Percentiles rank a stretch among this genome's conserved stretches.
Conservation (phyloP, 2,329 filamentous ascomycete species). For the Herpomyces periplanetae region DNA sequence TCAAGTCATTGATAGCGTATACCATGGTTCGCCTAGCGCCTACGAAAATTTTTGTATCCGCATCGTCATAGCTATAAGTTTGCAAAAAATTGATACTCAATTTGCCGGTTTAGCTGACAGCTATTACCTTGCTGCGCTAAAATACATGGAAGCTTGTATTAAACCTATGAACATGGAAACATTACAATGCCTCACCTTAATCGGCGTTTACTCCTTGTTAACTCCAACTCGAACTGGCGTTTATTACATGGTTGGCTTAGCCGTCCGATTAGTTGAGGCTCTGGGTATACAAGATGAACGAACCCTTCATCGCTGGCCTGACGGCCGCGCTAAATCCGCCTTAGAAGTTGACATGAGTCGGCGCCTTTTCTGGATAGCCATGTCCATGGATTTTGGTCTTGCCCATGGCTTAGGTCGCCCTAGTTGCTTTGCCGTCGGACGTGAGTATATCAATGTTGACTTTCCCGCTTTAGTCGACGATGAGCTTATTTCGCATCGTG, state of each 20-base stretch:
- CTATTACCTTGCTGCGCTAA: conserved; percentile 66
- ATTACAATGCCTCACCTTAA: conserved; percentile 49
- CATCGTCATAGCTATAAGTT: conserved; percentile 71
- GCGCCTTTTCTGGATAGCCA: conserved; percentile 50
- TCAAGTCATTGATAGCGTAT: conserved; percentile 38
- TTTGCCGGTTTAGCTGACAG: conserved; percentile 82
- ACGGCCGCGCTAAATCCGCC: conserved; percentile 19
- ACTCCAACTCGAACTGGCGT: conserved; percentile 70
- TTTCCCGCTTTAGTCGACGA: conserved; percentile 58
- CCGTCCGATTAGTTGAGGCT: conserved; percentile 54
- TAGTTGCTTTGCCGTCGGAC: conserved; percentile 37
- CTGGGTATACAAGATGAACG: conserved; percentile 58
- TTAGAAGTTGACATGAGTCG: conserved; percentile 61
- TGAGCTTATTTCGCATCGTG: conserved; percentile 33
- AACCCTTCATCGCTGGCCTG: conserved; percentile 26
- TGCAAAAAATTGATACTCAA: conserved; percentile 57
- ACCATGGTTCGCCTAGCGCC: conserved; percentile 28
- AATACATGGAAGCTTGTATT: conserved; percentile 41
- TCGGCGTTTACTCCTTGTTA: conserved; percentile 62
- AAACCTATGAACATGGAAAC: conserved; percentile 63
- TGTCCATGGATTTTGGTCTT: conserved; percentile 55
- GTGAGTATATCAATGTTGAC: conserved; percentile 45
- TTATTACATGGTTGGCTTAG: conserved; percentile 68
- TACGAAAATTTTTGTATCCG: conserved; percentile 59
- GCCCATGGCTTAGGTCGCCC: conserved; percentile 60